Evolutionary conservation across 176 grass and related monocot species (phyloP), one percentile per base, ranked within the genome.

Genomic region (Oryza coarctata): DNA sequence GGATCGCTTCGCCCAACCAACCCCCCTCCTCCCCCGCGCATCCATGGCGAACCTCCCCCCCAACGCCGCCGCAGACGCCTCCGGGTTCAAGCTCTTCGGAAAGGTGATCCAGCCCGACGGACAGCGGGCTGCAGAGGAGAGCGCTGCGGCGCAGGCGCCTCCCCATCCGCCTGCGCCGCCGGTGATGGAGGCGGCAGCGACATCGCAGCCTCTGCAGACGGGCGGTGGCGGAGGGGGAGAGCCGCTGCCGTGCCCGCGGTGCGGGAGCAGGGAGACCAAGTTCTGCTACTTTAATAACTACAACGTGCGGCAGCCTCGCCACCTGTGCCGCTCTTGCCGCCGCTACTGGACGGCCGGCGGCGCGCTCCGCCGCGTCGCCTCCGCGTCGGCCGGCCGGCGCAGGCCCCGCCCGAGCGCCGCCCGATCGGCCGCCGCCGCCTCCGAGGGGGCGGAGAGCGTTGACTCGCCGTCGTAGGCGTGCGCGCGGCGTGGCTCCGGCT

Each of bases 261-360:
- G 96, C 74, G 91, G 83, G 80, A 99, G 96, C 93, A 82, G 86
- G 89, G 96, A 95, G 70, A 99, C 96, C 77, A 99, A 99, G 91
- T 99, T 99, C 85, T 99, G 96, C 89, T 99, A 99, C 91, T 99
- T 95, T 91, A 99, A 95, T 83, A 99, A 99, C 96, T 95, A 99
- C 91, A 99, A 99, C 96, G 96, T 99, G 71, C 90, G 92, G 47
- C 96, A 99, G 83, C 96, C 96, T 65, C 93, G 96, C 22, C 96
- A 99, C 85, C 94, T 99, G 83, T 99, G 96, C 91, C 90, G 87
- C 83, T 60, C 93, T 73, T 99, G 96, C 87, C 93, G 89, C 74
- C 91, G 96, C 68, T 99, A 99, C 85, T 99, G 93, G 96, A 99
- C 96, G 39, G 96, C 93, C 62, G 93, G 93, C 73, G 96, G 96